These are phyloP conservation scores for Dicorynia guianensis DNA, from an alignment of 306 rosid genomes.

Conservation along the genomic window DNA sequence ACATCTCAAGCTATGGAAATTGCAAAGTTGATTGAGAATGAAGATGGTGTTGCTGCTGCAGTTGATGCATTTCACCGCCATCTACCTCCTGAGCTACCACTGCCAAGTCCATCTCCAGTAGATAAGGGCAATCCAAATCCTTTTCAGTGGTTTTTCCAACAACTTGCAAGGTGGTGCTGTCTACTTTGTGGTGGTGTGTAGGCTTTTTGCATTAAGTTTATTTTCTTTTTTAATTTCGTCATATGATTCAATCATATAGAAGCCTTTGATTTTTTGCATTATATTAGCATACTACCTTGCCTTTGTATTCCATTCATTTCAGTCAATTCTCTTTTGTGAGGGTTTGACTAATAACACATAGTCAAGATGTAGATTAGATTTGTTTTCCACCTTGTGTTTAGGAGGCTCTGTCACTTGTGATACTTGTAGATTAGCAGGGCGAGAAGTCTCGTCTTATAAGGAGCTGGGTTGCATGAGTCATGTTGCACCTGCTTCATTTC, in stretches of 20 bases:
- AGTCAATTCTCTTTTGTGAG: conserved; percentile 30
- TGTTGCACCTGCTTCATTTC: conserved; percentile 17
- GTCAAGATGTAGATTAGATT: conserved; percentile 25
- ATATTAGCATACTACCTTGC: conserved; percentile 36
- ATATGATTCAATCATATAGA: conserved; percentile 33
- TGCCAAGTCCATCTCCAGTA: conserved; percentile 57
- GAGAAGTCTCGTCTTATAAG: not conserved
- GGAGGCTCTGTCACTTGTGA: conserved; percentile 27
- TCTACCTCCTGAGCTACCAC: conserved; percentile 76
- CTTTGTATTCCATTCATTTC: conserved; percentile 63
- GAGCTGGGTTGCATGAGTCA: conserved; percentile 16
- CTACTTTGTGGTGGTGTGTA: conserved; percentile 72
- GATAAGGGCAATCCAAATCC: conserved; percentile 59
- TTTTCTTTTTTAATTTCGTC: conserved; percentile 27
- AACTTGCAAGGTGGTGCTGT: conserved; percentile 69
- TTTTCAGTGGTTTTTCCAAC: conserved; percentile 69
- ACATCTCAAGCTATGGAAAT: conserved; percentile 73
- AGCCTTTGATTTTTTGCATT: not conserved
- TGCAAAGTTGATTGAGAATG: conserved; percentile 80
- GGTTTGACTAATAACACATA: conserved; percentile 30
- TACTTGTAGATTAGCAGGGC: not conserved
- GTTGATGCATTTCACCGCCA: conserved; percentile 92
- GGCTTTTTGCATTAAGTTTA: conserved; percentile 30
- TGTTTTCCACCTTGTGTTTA: conserved; percentile 25
- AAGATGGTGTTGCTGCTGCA: conserved; percentile 94